A percentile compares a stretch with the other conserved stretches of the same genome.
Evolutionary conservation across 1,284 basidiomycete species (phyloP).

Genomic region (Cryptococcus sp.): DNA sequence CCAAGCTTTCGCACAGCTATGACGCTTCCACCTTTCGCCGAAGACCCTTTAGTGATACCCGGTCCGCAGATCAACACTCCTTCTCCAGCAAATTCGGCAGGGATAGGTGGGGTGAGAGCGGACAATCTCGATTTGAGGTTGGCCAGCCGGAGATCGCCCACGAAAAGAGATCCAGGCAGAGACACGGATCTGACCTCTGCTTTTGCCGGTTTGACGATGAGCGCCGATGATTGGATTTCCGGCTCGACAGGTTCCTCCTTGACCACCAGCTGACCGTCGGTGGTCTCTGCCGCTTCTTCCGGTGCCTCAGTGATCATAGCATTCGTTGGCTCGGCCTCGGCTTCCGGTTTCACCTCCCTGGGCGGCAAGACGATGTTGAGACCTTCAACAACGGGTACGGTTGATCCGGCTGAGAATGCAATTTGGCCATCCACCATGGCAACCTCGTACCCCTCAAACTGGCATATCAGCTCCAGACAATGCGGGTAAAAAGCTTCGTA

Average conservation of each 20-base stretch:
- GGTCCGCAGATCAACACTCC: slow-evolving; percentile 86
- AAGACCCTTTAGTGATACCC: slow-evolving; percentile 50
- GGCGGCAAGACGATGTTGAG: slow-evolving; percentile 50
- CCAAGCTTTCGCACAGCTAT: slow-evolving; percentile 84
- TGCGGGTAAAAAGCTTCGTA: not conserved
- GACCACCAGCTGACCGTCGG: slow-evolving; percentile 9
- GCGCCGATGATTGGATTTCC: slow-evolving; percentile 1
- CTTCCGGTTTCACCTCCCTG: slow-evolving; percentile 9
- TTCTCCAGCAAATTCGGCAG: slow-evolving; percentile 87
- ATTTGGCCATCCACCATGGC: slow-evolving; percentile 83
- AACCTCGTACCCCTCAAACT: slow-evolving; percentile 98
- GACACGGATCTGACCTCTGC: slow-evolving; percentile 55
- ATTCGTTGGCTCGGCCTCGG: not conserved
- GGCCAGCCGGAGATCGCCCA: slow-evolving; percentile 88
- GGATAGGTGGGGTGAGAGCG: slow-evolving; percentile 57
- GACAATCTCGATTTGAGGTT: slow-evolving; percentile 71
- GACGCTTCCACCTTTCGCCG: slow-evolving; percentile 58
- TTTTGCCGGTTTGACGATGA: slow-evolving; percentile 1
- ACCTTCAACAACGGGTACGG: slow-evolving; percentile 52
- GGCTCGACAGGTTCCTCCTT: slow-evolving; percentile 10
- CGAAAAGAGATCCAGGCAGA: slow-evolving; percentile 82
- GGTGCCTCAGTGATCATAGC: slow-evolving; percentile 3
- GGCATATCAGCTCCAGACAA: slow-evolving; percentile 4
- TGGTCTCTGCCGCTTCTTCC: not conserved
- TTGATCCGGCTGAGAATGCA: slow-evolving; percentile 71